Evolutionary conservation across 1,139 yeast species (phyloP).

Genomic region (Williopsis jadinii): DNA sequence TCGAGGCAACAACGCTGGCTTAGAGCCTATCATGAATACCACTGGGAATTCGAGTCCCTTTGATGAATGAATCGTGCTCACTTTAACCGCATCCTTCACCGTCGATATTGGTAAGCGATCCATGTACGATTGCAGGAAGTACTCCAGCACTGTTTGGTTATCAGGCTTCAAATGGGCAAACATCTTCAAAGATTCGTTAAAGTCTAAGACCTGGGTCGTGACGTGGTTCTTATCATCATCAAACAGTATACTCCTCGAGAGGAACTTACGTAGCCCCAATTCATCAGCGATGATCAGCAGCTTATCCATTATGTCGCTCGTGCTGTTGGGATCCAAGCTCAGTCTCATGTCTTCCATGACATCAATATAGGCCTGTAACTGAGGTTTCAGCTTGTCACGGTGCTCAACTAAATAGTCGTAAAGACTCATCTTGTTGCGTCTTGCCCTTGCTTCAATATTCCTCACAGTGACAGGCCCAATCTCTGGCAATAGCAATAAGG

Average conservation of each 20-base stretch:
- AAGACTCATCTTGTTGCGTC: constrained; percentile 12
- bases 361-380: constrained; percentile 12
- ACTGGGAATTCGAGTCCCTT: constrained; percentile 69
- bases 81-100: constrained; percentile 9
- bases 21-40: constrained; percentile 46
- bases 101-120: constrained; percentile 32
- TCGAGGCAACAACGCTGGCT: constrained; percentile 6
- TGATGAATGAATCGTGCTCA: constrained; percentile 55
- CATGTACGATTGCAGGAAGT: constrained; percentile 40
- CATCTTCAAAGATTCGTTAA: constrained; percentile 24
- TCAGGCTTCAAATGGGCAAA: constrained; percentile 20
- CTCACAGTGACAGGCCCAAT: constrained; percentile 26
- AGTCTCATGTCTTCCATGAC: constrained; percentile 13
- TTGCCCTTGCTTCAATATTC: constrained; percentile 14
- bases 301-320: constrained; percentile 24
- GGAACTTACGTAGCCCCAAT: constrained; percentile 23
- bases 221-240: constrained; percentile 10
- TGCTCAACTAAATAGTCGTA: constrained; percentile 16
- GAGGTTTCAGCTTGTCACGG: constrained; percentile 1
- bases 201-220: constrained; percentile 22
- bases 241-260: constrained; percentile 7
- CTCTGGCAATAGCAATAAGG: constrained; percentile 24
- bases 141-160: constrained; percentile 24
- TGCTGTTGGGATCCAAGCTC: constrained; percentile 21
- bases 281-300: constrained; percentile 21